A percentile compares a stretch with the other conserved stretches of the same genome.
Evolutionary conservation across 225 moss, liverwort and hornwort genomes (phyloP).

Genomic region (Bryum argenteum): DNA sequence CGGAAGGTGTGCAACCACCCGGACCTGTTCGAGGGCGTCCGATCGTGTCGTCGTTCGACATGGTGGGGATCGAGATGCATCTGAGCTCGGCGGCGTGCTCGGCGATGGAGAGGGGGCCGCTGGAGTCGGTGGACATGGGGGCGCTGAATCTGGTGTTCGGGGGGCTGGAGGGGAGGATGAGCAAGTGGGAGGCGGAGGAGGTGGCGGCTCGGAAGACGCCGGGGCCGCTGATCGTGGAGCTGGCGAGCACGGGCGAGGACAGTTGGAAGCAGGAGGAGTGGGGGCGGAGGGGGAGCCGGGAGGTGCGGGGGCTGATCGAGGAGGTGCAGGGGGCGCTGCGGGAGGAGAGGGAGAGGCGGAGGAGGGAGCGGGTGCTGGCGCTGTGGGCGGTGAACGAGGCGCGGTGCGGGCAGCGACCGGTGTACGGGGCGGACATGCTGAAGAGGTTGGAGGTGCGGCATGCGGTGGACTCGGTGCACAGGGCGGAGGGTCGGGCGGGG

Average conservation of each 20-base stretch:
- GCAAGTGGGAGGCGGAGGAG: conserved; percentile 85
- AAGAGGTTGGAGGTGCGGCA: conserved; percentile 66
- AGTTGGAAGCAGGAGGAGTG: conserved; percentile 56
- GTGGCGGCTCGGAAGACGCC: conserved; percentile 54
- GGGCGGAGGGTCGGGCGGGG: conserved; percentile 43
- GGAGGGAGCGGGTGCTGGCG: conserved; percentile 58
- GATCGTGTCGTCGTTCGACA: conserved; percentile 96
- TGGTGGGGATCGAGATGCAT: conserved; percentile 78
- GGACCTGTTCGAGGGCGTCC: conserved; percentile 96
- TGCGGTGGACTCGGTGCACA: conserved; percentile 81
- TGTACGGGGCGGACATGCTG: conserved; percentile 69
- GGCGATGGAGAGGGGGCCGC: conserved; percentile 49
- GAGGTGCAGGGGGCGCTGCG: conserved; percentile 62
- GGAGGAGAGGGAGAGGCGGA: conserved; percentile 61
- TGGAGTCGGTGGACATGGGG: conserved; percentile 47
- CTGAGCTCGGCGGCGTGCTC: conserved; percentile 79
- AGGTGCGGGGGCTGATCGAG: conserved; percentile 69
- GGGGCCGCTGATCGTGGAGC: conserved; percentile 76
- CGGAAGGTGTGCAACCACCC: conserved; percentile 99
- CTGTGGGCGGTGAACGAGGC: conserved; percentile 62
- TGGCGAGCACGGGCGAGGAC: conserved; percentile 89
- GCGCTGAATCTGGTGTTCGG: conserved; percentile 58
- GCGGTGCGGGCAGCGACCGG: conserved; percentile 66
- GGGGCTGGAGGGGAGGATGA: conserved; percentile 61
- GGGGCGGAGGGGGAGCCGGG: conserved; percentile 36